Percentiles rank a stretch among this genome's conserved stretches.
Evolutionary conservation across 441 rosid species (phyloP).

Genomic region (Croton laevigatus): DNA sequence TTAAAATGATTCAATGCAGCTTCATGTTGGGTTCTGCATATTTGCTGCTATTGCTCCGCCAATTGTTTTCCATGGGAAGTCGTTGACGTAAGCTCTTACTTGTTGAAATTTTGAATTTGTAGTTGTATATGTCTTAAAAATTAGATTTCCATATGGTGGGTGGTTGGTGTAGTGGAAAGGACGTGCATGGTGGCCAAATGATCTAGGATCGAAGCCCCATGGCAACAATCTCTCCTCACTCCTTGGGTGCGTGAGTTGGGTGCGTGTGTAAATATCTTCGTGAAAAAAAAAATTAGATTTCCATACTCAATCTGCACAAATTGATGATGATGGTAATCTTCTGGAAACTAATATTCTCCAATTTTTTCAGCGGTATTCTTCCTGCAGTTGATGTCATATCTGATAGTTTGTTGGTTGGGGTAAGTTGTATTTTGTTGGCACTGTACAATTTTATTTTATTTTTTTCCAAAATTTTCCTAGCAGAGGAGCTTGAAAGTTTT

Average conservation of each 20-base stretch:
- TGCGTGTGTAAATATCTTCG: too few relatives aligned
- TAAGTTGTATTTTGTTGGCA: constrained; percentile 29
- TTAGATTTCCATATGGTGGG: not conserved
- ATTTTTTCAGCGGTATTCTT: constrained; percentile 71
- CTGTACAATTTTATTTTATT: not conserved
- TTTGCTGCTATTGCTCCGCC: constrained; percentile 98
- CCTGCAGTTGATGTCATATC: constrained; percentile 81
- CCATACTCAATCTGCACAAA: not conserved
- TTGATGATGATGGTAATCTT: constrained; percentile 1
- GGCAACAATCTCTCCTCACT: too few relatives aligned
- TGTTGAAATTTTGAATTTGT: constrained; percentile 1
- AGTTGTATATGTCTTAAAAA: not conserved
- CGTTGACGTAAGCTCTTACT: constrained; percentile 74
- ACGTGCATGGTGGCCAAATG: too few relatives aligned
- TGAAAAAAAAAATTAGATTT: not conserved
- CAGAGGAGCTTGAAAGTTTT: not conserved
- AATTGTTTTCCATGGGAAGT: constrained; percentile 78
- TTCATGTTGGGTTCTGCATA: constrained; percentile 85
- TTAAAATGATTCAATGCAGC: constrained; percentile 39
- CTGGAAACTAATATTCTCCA: constrained; percentile 8
- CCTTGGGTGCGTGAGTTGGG: too few relatives aligned
- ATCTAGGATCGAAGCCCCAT: too few relatives aligned
- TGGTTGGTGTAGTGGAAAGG: too few relatives aligned
- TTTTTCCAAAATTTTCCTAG: not conserved
- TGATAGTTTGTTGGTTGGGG: constrained; percentile 69